Conservation (phyloP, 768 basidiomycete species). For the Coprinopsis marcescibilis region DNA sequence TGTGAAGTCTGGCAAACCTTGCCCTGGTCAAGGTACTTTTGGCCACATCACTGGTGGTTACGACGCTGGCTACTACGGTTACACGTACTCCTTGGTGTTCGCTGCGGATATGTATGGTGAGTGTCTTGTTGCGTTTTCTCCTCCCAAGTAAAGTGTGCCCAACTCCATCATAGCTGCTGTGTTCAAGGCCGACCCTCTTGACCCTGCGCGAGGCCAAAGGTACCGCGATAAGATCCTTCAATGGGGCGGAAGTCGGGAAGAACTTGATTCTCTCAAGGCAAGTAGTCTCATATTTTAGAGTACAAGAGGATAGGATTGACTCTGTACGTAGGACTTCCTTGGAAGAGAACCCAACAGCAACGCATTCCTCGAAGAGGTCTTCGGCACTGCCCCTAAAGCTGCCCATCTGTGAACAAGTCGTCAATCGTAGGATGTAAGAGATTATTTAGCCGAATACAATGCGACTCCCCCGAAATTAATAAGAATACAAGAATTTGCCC, state of each 20-base stretch:
- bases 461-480: too few species aligned
- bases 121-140: background rate
- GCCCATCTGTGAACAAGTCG: conserved; percentile 29
- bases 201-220: conserved; percentile 54
- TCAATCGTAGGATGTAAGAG: too few species aligned
- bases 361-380: conserved; percentile 67
- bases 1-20: conserved; percentile 52
- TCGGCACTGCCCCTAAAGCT: conserved; percentile 34
- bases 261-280: conserved; percentile 73
- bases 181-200: conserved; percentile 77
- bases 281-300: conserved; percentile 10
- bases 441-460: too few species aligned
- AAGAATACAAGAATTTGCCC: too few species aligned
- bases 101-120: conserved; percentile 54
- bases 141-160: background rate
- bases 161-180: conserved; percentile 43
- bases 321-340: conserved; percentile 56
- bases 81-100: conserved; percentile 68
- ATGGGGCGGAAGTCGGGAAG: conserved; percentile 75
- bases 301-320: conserved; percentile 3
- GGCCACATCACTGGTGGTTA: conserved; percentile 76
- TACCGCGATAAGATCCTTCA: conserved; percentile 75
- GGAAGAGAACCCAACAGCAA: conserved; percentile 69
- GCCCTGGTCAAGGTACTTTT: conserved; percentile 71
- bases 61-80: conserved; percentile 66